Evolutionary conservation across 2,329 filamentous ascomycete genomes (phyloP), one percentile per base, ranked within the genome.

Genomic region (Aspergillus ochraceoroseus): DNA sequence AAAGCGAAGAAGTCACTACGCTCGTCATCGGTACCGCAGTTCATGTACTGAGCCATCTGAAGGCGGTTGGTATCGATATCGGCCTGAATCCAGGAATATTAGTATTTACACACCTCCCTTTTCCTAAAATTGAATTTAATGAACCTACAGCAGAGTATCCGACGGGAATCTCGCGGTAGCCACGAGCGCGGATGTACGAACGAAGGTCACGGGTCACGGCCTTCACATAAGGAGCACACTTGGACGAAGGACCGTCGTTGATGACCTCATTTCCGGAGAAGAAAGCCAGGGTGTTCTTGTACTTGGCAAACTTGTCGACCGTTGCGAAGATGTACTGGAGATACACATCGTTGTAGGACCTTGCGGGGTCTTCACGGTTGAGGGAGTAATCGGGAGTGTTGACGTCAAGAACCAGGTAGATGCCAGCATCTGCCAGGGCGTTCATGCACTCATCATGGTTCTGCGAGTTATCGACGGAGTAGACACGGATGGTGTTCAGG

Each of bases 371-470:
- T 43, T 71, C 74, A 39, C 88, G 83, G 75, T 92, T 90, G 70
- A 95, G 75, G 1, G 87, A 92, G 75, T 94, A 94, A 51, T 80
- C 74, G 52, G 87, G 86, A n/a, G 77, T 90, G 79, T 94, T 94
- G 73, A 92, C 85, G 58, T 95, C 88, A 36, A 94, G 74, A 25
- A 94, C 86, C 38, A 94, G 78, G 73, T 95, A 95, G 73, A 95
- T 95, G 56, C 86, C 86, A 48, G 87, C 88, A 57, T 85, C 84
- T 37, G 80, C 82, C 46, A 95, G 75, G 31, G 77, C 74, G 46
- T 75, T 71, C 89, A 95, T 95, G 74, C 89, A 95, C 48, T 80
- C 76, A 56, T 89, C 82, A 70, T 95, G 89, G 65, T 83, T 69
- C 54, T 74, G 70, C 35, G 81, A 82, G 76, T 95, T 95, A 73